phyloP scores from a whole-genome alignment of 164 flowering plant species.

The Taxillus chinensis region DNA sequence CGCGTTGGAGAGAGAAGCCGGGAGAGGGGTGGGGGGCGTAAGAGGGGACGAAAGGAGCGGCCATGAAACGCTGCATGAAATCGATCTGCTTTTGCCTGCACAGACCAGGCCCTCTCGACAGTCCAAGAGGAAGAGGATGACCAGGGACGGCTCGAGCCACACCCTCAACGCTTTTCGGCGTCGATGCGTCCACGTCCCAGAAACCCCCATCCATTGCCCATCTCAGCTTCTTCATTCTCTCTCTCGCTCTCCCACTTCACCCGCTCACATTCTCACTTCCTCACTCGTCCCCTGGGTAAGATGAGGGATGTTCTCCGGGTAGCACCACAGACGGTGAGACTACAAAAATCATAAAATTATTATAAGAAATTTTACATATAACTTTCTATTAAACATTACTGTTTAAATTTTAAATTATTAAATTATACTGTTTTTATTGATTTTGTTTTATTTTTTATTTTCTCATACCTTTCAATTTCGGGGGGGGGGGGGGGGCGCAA shows the following conservation, averaged over 20 bases:
- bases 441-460: too few relatives aligned
- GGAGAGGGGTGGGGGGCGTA: slow-evolving; percentile 16
- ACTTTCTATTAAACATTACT: too few relatives aligned
- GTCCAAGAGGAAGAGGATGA: slow-evolving; percentile 51
- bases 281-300: not conserved
- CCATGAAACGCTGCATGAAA: slow-evolving; percentile 86
- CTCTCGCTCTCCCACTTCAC: not conserved
- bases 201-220: slow-evolving; percentile 75
- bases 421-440: too few relatives aligned
- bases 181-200: slow-evolving; percentile 83
- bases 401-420: too few relatives aligned
- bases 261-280: not conserved
- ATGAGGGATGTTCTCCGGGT: too few relatives aligned
- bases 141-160: slow-evolving; percentile 52
- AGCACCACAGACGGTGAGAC: too few relatives aligned
- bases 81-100: slow-evolving; percentile 77
- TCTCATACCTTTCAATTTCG: too few relatives aligned
- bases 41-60: slow-evolving; percentile 56
- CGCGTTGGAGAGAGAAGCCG: slow-evolving; percentile 62
- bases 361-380: too few relatives aligned
- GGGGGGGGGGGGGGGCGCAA: too few relatives aligned
- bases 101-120: slow-evolving; percentile 60
- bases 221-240: slow-evolving; percentile 64
- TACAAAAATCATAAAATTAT: too few relatives aligned
- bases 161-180: slow-evolving; percentile 63